phyloP scores from a whole-genome alignment of 2,329 filamentous ascomycete species.

The Elsinoe ampelina region DNA sequence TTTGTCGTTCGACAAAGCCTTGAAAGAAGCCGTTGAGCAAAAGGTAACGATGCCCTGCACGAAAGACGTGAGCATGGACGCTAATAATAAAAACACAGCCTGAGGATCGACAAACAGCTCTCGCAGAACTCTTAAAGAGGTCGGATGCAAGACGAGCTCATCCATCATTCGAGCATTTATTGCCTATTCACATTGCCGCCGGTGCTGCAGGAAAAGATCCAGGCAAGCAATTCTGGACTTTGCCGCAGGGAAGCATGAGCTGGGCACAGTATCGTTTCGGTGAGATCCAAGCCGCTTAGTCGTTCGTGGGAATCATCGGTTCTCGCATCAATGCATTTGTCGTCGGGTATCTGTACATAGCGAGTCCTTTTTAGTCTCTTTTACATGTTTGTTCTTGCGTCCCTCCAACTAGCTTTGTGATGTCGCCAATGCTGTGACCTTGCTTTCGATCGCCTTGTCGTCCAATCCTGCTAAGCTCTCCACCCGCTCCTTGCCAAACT shows the following conservation, averaged over 20 bases:
- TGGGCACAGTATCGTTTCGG: conserved; percentile 30
- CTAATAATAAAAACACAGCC: conserved; percentile 15
- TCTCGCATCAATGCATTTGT: conserved; percentile 10
- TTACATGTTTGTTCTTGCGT: conserved; percentile 10
- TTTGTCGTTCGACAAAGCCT: conserved; percentile 26
- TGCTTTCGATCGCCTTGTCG: conserved; percentile 62
- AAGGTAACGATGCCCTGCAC: conserved; percentile 3
- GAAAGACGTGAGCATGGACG: not conserved
- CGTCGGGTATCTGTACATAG: conserved; percentile 12
- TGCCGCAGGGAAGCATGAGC: conserved; percentile 28
- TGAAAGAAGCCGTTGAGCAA: conserved; percentile 27
- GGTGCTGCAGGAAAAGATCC: conserved; percentile 26
- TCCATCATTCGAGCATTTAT: conserved; percentile 54
- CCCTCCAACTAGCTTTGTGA: not conserved
- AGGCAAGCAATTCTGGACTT: conserved; percentile 27
- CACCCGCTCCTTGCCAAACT: conserved; percentile 59
- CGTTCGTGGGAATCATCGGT: not conserved
- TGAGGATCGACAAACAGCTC: conserved; percentile 25
- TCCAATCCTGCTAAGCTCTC: conserved; percentile 55
- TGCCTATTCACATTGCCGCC: conserved; percentile 47
- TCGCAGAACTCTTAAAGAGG: conserved; percentile 28
- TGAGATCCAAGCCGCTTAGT: conserved; percentile 10
- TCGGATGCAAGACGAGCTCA: conserved; percentile 52
- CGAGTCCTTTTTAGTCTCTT: conserved; percentile 12
- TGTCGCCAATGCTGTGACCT: conserved; percentile 55